Evolutionary conservation across 2,329 filamentous ascomycete species (phyloP).

Genomic region (Fusarium acutatum): DNA sequence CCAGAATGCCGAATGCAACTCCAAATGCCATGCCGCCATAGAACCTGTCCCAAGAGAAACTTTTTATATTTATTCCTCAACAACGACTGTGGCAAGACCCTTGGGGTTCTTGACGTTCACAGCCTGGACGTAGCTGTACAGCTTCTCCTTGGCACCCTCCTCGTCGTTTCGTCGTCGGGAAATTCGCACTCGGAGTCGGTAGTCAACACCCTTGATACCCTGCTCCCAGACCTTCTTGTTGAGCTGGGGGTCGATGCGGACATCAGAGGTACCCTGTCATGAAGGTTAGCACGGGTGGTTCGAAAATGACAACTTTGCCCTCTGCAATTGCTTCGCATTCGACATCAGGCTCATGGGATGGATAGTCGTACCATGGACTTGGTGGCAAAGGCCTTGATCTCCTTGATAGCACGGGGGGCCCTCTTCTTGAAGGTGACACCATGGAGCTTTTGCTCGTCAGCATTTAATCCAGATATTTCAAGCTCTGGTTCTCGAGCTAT

Average conservation of each 20-base stretch:
- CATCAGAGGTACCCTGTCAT: constrained; percentile 87
- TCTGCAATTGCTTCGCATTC: constrained; percentile 16
- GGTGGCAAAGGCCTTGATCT: constrained; percentile 94
- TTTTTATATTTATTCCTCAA: constrained; percentile 70
- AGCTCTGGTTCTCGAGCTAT: constrained; percentile 21
- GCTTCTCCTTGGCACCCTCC: constrained; percentile 99
- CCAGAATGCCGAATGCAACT: constrained; percentile 58
- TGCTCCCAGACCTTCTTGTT: constrained; percentile 99
- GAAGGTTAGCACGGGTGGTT: constrained; percentile 28
- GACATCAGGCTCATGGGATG: constrained; percentile 3
- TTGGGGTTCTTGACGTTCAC: constrained; percentile 99
- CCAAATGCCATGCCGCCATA: constrained; percentile 57
- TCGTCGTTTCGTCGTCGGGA: constrained; percentile 99
- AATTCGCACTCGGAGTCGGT: constrained; percentile 97
- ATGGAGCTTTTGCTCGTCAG: constrained; percentile 73
- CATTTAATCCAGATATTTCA: constrained; percentile 9
- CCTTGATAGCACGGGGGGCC: constrained; percentile 98
- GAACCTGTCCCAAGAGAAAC: constrained; percentile 53
- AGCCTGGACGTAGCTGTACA: constrained; percentile 99
- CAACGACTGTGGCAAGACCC: constrained; percentile 92
- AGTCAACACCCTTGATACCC: constrained; percentile 98
- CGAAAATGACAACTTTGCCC: constrained; percentile 6
- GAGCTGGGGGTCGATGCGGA: constrained; percentile 96
- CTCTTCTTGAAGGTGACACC: constrained; percentile 99
- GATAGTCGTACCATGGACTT: constrained; percentile 87